Evolutionary conservation across 192 early-diverging fungal genomes (phyloP), one percentile per base, ranked within the genome.

Genomic region (Gigaspora rosea): DNA sequence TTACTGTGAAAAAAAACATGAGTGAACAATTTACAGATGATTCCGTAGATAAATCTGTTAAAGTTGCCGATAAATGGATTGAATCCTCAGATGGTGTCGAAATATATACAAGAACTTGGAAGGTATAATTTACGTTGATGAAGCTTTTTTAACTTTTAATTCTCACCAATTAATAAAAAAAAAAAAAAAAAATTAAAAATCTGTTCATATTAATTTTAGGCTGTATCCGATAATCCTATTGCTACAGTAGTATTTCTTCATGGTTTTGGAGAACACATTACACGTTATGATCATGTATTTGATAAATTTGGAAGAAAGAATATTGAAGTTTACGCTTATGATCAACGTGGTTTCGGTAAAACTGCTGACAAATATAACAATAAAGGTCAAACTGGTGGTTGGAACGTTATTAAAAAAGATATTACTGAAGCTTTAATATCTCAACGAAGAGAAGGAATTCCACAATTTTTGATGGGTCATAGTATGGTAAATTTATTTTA

Each of bases 301-400:
- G 70, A 80, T 46, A 74, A 78, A 20, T 91, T 91, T 75, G 83
- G 84, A 58, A 80, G 71, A 48, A 72, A 76, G 33, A 89, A 88
- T 3, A 88, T 94, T 71, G 79, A 87, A 68, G 82, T 86, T 75
- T 82, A 81, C 35, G 85, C 76, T n/a, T 88, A 82, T 68, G 91
- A 92, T 80, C 89, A 93, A 78, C 83, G 92, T 61, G 90, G 92
- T 51, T 90, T 86, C 72, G 92, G 92, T 16, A 73, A 88, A 75
- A 93, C 92, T 8, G 70, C 51, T 78, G 79, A 79, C 71, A 46
- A 16, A 18, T 27, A 59, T 61, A 81, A 83, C 18, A 72, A 77
- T 16, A 79, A 80, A 51, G 88, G 89, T 22, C 63, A 80, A 47
- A 82, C 85, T 50, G 81, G 81, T 63, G 86, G 88, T 41, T 87